Conservation (phyloP, 2,329 filamentous ascomycete species). For the Pseudocercospora musae region DNA sequence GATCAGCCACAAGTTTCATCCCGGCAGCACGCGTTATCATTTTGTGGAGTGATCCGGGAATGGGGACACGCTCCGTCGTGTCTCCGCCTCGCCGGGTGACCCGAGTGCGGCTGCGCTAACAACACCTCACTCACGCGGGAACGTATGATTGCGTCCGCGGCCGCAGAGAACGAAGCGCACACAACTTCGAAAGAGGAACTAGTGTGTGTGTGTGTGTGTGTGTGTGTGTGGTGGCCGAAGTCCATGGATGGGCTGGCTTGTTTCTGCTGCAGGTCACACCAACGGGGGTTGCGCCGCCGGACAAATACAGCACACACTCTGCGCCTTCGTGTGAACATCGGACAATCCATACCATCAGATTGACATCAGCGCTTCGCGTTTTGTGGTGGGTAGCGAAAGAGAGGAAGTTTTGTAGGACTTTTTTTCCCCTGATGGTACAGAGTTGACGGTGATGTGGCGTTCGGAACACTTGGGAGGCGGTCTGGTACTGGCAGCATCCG, state of each 20-base stretch:
- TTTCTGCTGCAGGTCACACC: background rate
- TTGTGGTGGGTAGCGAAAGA: background rate
- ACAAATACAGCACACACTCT: background rate
- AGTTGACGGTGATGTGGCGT: too few species aligned
- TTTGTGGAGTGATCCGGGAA: background rate
- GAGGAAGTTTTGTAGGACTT: background rate
- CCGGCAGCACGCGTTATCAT: background rate
- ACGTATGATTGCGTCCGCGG: background rate
- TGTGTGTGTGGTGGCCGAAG: background rate
- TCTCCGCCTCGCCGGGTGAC: constrained; percentile 7
- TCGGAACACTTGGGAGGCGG: background rate
- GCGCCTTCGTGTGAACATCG: background rate
- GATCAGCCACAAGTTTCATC: constrained; percentile 6
- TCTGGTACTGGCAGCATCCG: background rate
- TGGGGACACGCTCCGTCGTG: background rate
- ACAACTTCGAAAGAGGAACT: too few species aligned
- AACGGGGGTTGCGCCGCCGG: background rate
- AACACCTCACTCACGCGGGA: background rate
- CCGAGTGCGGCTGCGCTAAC: constrained; percentile 14
- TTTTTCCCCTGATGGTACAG: too few species aligned
- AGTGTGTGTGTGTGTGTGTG: too few species aligned
- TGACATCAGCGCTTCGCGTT: too few species aligned
- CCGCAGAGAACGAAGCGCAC: too few species aligned
- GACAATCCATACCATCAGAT: too few species aligned
- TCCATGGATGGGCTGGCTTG: too few species aligned